Conservation (phyloP, 1,284 basidiomycete genomes). For the Malassezia brasiliensis region DNA sequence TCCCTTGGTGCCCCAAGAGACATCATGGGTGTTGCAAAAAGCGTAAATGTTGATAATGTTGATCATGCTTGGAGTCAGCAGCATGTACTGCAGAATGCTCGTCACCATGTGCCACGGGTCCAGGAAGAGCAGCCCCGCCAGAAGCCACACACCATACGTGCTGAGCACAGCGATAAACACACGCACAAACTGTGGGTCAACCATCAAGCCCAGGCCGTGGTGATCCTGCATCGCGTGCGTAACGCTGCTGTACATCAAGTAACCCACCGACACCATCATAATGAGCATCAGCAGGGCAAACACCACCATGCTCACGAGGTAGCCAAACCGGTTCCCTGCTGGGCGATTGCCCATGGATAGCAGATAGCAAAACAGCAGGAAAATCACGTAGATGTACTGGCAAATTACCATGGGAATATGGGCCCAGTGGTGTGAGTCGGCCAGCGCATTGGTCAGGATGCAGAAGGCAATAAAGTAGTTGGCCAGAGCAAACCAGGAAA, state of each 20-base stretch:
- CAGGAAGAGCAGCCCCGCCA: conserved; percentile 40
- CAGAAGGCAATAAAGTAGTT: conserved; percentile 33
- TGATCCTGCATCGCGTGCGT: conserved; percentile 19
- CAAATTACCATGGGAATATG: conserved; percentile 38
- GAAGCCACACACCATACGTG: conserved; percentile 42
- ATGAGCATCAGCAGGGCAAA: conserved; percentile 41
- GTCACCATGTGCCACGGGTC: conserved; percentile 47
- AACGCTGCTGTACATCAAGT: conserved; percentile 33
- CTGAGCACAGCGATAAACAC: conserved; percentile 44
- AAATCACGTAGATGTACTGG: conserved; percentile 43
- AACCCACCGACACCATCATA: conserved; percentile 42
- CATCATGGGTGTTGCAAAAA: conserved; percentile 44
- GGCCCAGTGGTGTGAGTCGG: conserved; percentile 27
- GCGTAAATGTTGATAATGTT: conserved; percentile 47
- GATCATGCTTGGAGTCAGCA: conserved; percentile 43
- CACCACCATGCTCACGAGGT: conserved; percentile 39
- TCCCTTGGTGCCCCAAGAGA: conserved; percentile 46
- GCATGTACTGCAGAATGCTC: conserved; percentile 40
- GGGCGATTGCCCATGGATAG: conserved; percentile 47
- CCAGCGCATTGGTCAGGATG: conserved; percentile 37
- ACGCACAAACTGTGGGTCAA: conserved; percentile 36
- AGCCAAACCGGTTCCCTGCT: conserved; percentile 36
- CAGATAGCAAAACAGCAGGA: conserved; percentile 45
- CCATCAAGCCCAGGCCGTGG: conserved; percentile 21
- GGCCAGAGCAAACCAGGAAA: conserved; percentile 35